Conservation (phyloP, 768 basidiomycete genomes). For the Hygrocybe coccinea region DNA sequence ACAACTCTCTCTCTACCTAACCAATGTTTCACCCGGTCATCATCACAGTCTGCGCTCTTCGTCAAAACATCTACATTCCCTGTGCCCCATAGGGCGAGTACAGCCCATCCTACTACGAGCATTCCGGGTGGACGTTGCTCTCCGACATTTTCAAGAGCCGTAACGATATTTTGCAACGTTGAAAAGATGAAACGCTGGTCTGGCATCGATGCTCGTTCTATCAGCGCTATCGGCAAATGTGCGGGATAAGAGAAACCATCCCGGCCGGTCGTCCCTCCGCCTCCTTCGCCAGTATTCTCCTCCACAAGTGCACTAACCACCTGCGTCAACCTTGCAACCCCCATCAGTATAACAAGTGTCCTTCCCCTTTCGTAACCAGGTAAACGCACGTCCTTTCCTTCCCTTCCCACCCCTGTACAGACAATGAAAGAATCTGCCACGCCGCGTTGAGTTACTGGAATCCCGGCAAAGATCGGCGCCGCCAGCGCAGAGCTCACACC, state of each 20-base stretch:
- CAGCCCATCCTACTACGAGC: constrained; percentile 93
- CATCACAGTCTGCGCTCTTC: constrained; percentile 45
- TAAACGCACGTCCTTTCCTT: constrained; percentile 76
- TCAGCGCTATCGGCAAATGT: constrained; percentile 80
- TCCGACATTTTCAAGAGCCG: constrained; percentile 66
- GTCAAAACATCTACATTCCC: constrained; percentile 66
- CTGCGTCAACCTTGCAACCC: constrained; percentile 77
- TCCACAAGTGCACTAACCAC: constrained; percentile 59
- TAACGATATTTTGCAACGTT: constrained; percentile 67
- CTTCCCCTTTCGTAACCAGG: constrained; percentile 81
- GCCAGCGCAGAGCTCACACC: constrained; percentile 89
- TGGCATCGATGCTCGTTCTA: constrained; percentile 90
- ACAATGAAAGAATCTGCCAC: constrained; percentile 86
- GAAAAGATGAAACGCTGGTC: constrained; percentile 84
- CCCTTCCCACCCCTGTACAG: constrained; percentile 89
- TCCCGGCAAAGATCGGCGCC: constrained; percentile 82
- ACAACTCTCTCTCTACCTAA: constrained; percentile 38
- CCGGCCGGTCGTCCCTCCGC: constrained; percentile 20
- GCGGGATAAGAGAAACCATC: constrained; percentile 60
- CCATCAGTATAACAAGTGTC: constrained; percentile 89
- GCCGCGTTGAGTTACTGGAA: constrained; percentile 94
- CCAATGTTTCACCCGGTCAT: constrained; percentile 53
- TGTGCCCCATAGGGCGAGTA: constrained; percentile 65
- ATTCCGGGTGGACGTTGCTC: constrained; percentile 94
- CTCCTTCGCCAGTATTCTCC: not conserved